Conservation (phyloP, 768 basidiomycete species). For the Mycena floridula region DNA sequence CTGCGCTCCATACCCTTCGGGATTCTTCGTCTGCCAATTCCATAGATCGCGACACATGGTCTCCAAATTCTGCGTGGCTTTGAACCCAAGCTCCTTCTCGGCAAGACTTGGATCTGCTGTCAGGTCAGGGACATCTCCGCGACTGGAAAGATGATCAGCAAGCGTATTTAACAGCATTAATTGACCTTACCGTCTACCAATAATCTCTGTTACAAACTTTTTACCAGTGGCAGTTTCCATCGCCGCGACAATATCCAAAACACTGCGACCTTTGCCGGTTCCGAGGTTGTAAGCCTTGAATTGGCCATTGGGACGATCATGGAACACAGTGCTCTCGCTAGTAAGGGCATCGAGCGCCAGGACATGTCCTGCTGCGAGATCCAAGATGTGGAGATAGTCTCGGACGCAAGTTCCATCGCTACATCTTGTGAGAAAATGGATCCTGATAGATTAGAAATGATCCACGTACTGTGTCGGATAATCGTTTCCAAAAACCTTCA, state of each 20-base stretch:
- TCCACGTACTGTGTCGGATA: slow-evolving; percentile 87
- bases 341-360: slow-evolving; percentile 82
- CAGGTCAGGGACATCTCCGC: slow-evolving; percentile 93
- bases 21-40: slow-evolving; percentile 98
- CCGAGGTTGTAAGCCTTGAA: slow-evolving; percentile 98
- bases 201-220: slow-evolving; percentile 83
- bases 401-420: slow-evolving; percentile 98
- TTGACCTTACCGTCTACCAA: slow-evolving; percentile 74
- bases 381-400: slow-evolving; percentile 90
- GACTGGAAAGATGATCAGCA: slow-evolving; percentile 33
- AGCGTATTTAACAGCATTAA: background rate
- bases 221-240: slow-evolving; percentile 91
- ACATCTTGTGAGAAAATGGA: slow-evolving; percentile 22
- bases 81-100: slow-evolving; percentile 89
- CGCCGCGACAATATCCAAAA: slow-evolving; percentile 89
- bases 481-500: slow-evolving; percentile 90
- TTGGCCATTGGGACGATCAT: slow-evolving; percentile 44
- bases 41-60: slow-evolving; percentile 96
- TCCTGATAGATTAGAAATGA: background rate
- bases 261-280: slow-evolving; percentile 86
- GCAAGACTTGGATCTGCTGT: slow-evolving; percentile 92
- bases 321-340: slow-evolving; percentile 39
- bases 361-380: slow-evolving; percentile 91
- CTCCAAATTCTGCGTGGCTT: slow-evolving; percentile 72
- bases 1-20: slow-evolving; percentile 55